Conservation (phyloP, 2,329 filamentous ascomycete species). For the Xylaria arbuscula region DNA sequence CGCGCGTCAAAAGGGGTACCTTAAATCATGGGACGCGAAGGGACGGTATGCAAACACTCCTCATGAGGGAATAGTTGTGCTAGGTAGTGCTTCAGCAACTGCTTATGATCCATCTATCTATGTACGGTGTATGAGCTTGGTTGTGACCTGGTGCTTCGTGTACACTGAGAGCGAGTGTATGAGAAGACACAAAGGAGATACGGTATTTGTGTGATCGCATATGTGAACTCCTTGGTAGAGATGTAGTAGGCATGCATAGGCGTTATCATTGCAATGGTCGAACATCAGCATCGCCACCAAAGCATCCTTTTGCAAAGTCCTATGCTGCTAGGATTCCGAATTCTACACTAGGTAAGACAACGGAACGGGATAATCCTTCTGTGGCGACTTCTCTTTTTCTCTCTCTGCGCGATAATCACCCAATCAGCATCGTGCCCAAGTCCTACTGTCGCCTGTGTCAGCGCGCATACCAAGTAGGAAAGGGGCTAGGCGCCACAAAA, state of each 20-base stretch:
- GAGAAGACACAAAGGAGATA: neutral
- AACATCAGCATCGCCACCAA: neutral
- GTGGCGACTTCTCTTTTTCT: slow-evolving; percentile 38
- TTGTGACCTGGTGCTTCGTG: too few species aligned
- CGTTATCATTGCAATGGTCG: neutral
- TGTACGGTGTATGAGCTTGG: neutral
- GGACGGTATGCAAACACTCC: neutral
- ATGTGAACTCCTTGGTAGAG: neutral
- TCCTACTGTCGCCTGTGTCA: slow-evolving; percentile 37
- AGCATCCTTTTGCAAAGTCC: neutral
- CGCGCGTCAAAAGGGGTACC: neutral
- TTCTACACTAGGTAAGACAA: slow-evolving; percentile 25
- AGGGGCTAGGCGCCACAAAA: slow-evolving; percentile 43
- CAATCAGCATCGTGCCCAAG: slow-evolving; percentile 34
- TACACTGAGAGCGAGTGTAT: neutral
- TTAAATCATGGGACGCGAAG: neutral
- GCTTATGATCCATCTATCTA: neutral
- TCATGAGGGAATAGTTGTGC: neutral
- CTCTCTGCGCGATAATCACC: slow-evolving; percentile 39
- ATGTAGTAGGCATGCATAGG: neutral
- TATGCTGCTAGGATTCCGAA: slow-evolving; percentile 11
- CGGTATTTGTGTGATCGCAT: neutral
- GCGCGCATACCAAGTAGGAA: slow-evolving; percentile 38
- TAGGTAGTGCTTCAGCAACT: neutral
- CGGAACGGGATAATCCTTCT: slow-evolving; percentile 31